Percentiles rank a stretch among this genome's conserved stretches.
These are phyloP conservation scores for Coprinellus aureogranulatus DNA, from an alignment of 768 basidiomycete species.

Conservation along the genomic window DNA sequence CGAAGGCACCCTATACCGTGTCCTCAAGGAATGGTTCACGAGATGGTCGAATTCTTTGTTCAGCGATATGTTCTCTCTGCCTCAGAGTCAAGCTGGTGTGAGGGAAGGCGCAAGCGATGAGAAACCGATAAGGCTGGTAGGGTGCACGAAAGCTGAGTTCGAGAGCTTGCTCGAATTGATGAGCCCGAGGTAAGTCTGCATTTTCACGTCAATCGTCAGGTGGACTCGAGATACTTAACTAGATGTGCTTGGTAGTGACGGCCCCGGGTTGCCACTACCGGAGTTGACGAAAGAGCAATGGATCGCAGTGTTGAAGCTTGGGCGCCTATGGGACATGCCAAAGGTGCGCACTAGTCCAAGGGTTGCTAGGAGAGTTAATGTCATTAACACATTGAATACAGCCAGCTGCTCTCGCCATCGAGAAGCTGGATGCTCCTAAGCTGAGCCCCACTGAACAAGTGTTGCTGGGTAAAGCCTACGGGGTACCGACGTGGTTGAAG, in stretches of 20 bases:
- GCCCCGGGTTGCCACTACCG: not conserved
- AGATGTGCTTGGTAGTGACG: not conserved
- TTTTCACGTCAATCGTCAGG: not conserved
- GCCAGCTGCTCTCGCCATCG: not conserved
- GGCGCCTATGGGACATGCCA: not conserved
- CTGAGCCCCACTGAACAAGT: not conserved
- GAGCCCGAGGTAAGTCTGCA: not conserved
- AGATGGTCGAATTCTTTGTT: not conserved
- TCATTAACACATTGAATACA: not conserved
- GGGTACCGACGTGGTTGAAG: slow-evolving; percentile 1
- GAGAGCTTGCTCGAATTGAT: not conserved
- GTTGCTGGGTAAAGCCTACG: not conserved
- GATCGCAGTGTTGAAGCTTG: not conserved
- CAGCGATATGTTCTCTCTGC: not conserved
- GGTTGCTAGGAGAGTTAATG: too few relatives aligned
- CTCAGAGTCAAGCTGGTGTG: not conserved
- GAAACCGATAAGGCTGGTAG: slow-evolving; percentile 2
- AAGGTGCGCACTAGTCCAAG: too few relatives aligned
- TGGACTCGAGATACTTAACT: not conserved
- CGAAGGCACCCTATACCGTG: not conserved
- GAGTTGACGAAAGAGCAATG: not conserved
- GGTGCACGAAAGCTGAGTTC: not conserved
- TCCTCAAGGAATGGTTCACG: not conserved
- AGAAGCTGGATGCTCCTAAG: not conserved
- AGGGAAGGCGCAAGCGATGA: not conserved